Evolutionary conservation across 2,329 filamentous ascomycete genomes (phyloP).

Genomic region (Talaromyces atroroseus): DNA sequence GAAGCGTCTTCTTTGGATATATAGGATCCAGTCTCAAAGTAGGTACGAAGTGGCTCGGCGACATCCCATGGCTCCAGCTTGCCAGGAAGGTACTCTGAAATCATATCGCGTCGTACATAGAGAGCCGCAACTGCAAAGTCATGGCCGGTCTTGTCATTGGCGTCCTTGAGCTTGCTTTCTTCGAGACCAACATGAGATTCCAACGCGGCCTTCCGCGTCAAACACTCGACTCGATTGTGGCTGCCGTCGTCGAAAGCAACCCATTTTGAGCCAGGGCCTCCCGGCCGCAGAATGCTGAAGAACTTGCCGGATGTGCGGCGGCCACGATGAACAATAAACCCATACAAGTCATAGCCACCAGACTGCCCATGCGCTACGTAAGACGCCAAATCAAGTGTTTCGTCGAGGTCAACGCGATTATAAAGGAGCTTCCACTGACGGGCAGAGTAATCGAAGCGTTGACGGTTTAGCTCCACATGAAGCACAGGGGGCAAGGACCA

Average conservation of each 20-base stretch:
- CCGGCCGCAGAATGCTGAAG: slow-evolving; percentile 55
- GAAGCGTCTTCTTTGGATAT: slow-evolving; percentile 7
- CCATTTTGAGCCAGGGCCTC: slow-evolving; percentile 53
- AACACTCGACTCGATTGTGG: slow-evolving; percentile 51
- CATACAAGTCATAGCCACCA: slow-evolving; percentile 52
- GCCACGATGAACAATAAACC: slow-evolving; percentile 56
- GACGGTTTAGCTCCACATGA: slow-evolving; percentile 53
- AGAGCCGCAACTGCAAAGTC: slow-evolving; percentile 51
- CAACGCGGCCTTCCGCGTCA: slow-evolving; percentile 53
- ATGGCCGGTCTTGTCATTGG: slow-evolving; percentile 39
- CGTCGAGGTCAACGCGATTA: slow-evolving; percentile 53
- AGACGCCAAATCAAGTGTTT: slow-evolving; percentile 45
- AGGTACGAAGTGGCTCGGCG: slow-evolving; percentile 36
- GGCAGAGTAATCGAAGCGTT: slow-evolving; percentile 49
- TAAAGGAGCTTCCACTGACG: slow-evolving; percentile 55
- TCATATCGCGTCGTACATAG: slow-evolving; percentile 50
- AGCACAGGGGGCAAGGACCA: slow-evolving; percentile 47
- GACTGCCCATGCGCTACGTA: slow-evolving; percentile 29
- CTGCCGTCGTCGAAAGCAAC: slow-evolving; percentile 54
- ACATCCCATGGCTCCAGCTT: slow-evolving; percentile 46
- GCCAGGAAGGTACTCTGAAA: slow-evolving; percentile 37
- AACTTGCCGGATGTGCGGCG: slow-evolving; percentile 55
- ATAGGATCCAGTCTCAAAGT: slow-evolving; percentile 29
- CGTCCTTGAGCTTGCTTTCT: slow-evolving; percentile 33
- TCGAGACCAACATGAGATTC: slow-evolving; percentile 46